Evolutionary conservation across 805 yeast genomes (phyloP).

Genomic region (Metschnikowia gelsemii): DNA sequence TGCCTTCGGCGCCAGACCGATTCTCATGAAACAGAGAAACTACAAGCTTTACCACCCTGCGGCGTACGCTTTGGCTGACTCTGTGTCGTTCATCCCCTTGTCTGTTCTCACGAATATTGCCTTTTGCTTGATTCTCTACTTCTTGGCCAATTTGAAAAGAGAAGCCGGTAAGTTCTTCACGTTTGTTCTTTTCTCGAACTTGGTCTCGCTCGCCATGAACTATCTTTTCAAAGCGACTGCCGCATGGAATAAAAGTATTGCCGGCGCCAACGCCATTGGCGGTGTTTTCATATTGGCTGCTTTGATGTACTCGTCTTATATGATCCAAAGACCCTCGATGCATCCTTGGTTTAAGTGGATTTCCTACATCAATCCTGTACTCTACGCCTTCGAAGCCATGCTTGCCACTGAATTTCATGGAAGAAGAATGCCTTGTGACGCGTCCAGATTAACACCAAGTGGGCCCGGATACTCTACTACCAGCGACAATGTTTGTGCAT

Average conservation of each 20-base stretch:
- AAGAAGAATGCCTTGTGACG: constrained; percentile 28
- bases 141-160: constrained; percentile 51
- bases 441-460: constrained; percentile 23
- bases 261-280: constrained; percentile 56
- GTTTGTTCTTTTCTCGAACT: constrained; percentile 45
- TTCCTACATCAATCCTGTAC: constrained; percentile 38
- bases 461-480: constrained; percentile 26
- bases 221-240: constrained; percentile 55
- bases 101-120: constrained; percentile 44
- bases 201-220: constrained; percentile 53
- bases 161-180: constrained; percentile 58
- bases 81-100: constrained; percentile 25
- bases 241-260: constrained; percentile 50
- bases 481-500: constrained; percentile 17
- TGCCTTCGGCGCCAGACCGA: constrained; percentile 25
- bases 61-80: constrained; percentile 27
- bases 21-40: constrained; percentile 31
- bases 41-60: constrained; percentile 32
- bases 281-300: constrained; percentile 41
- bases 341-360: constrained; percentile 37
- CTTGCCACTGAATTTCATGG: constrained; percentile 33
- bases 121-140: constrained; percentile 53
- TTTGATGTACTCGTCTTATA: constrained; percentile 32
- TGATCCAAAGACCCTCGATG: constrained; percentile 36
- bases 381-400: constrained; percentile 32